Evolutionary conservation across 75 land plant genomes (phyloP), one percentile per base, ranked within the genome.

Genomic region (Cryptomeria japonica): DNA sequence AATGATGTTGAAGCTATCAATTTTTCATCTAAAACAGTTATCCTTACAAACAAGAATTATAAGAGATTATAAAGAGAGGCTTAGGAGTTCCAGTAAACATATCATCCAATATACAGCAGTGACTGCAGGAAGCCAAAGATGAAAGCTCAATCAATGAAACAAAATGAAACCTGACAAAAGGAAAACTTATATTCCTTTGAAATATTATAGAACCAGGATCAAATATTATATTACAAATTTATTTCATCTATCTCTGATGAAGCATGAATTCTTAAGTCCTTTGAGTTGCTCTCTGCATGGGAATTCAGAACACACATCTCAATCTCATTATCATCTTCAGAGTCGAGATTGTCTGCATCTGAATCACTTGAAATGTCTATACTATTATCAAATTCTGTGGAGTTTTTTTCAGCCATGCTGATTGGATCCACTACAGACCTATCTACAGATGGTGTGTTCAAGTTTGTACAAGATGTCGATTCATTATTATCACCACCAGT

Each of bases 181-280:
- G 80, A 77, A 19, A n/a, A n/a, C n/a, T n/a, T n/a, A n/a, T n/a
- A n/a, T n/a, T n/a, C 25, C 44, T 16, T 78, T 78, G 22, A 78
- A 16, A 78, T 18, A 78, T 37, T 16, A 78, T 39, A 37, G 38
- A 18, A 37, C 42, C 18, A 4, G 41, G 9, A 78, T 36, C 80
- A 78, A 12, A 38, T 38, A 37, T 38, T 19, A 78, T 39, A 78
- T 78, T 78, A 78, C 80, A 78, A 78, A 78, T 22, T 78, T 38
- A 78, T 78, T 78, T 78, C 80, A 38, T 78, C 80, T 78, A 78
- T 78, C 18, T 78, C 80, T 78, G 80, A 38, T 38, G 80, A 78
- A 78, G 80, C 19, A 78, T 78, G 80, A 78, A 13, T 78, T 19
- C 80, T 78, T 22, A 78, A 19, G 42, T 78, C 80, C 19, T 78